Base-by-base conservation (phyloP, 2,329 filamentous ascomycete genomes). In the Botrytis cinerea region DNA sequence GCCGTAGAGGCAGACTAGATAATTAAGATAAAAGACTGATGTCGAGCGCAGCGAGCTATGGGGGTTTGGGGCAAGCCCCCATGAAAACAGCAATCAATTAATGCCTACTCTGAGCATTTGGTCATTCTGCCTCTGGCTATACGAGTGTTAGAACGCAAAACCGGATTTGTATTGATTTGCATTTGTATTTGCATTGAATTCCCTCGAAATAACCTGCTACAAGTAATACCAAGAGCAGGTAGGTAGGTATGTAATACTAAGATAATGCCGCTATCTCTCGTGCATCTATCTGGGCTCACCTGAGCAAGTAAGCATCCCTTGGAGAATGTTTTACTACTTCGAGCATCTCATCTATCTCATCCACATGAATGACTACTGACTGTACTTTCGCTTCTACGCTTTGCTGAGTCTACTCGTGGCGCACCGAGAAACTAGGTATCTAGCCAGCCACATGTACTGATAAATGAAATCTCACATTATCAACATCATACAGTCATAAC, bases 1-100 rank as follows among this genome's bases (percentile, higher is more conserved):
- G 48, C 25, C 48, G 51, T 28, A n/a, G 51, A 57, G n/a, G 51
- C 51, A 57, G 51, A 57, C 51, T 57, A 57, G 51, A 57, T 32
- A 57, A 28, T 18, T 28, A 18, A 28, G 6, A 18, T 12, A 28
- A 28, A 57, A 57, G 51, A 2, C 28, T 57, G n/a, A 18, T 32
- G 28, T 57, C 51, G n/a, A 57, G n/a, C 51, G 51, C n/a, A 57
- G n/a, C 51, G 51, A 57, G 51, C 51, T 57, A 57, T 57, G n/a
- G 51, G 51, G 51, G n/a, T 28, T 57, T 57, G n/a, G 51, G 51
- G 51, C 51, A 18, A 3, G 51, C n/a, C n/a, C n/a, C 51, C 51
- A 57, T 57, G 51, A 57, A 57, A 16, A 16, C 28, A n/a, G 14
- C n/a, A 3, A 4, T 14, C 14, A 28, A 18, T 54, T 9, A 18